Conservation (phyloP, 2,329 filamentous ascomycete genomes). For the Aspergillus thermomutatus region DNA sequence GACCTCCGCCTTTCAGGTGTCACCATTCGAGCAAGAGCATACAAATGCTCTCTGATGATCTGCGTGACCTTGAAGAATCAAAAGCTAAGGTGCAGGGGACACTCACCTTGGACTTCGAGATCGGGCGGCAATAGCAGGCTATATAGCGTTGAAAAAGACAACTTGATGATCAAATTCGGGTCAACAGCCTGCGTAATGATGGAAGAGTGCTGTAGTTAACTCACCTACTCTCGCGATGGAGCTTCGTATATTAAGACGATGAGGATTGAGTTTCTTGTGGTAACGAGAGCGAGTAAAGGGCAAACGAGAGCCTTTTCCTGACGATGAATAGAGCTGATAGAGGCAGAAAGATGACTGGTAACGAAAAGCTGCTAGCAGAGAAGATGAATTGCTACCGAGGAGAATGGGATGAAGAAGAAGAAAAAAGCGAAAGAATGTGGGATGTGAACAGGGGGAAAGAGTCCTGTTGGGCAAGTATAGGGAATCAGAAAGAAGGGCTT, state of each 20-base stretch:
- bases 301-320: conserved; percentile 3
- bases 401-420: conserved; percentile 1
- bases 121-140: neutral
- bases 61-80: neutral
- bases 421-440: neutral
- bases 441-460: neutral
- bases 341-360: conserved; percentile 39
- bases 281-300: conserved; percentile 6
- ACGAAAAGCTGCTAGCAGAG: conserved; percentile 51
- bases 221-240: neutral
- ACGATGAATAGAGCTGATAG: conserved; percentile 15
- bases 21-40: neutral
- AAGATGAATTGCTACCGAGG: neutral
- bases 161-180: neutral
- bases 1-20: neutral
- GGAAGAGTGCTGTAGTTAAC: neutral
- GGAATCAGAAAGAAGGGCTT: neutral
- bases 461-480: neutral
- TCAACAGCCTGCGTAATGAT: neutral
- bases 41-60: no score
- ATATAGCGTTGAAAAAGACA: neutral
- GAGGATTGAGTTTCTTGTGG: neutral
- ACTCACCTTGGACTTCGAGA: neutral
- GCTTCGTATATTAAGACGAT: neutral
- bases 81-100: neutral